Percentiles rank a stretch among this genome's conserved stretches.
phyloP scores from a whole-genome alignment of 2,329 filamentous ascomycete species.

The Ceratocystis destructans region DNA sequence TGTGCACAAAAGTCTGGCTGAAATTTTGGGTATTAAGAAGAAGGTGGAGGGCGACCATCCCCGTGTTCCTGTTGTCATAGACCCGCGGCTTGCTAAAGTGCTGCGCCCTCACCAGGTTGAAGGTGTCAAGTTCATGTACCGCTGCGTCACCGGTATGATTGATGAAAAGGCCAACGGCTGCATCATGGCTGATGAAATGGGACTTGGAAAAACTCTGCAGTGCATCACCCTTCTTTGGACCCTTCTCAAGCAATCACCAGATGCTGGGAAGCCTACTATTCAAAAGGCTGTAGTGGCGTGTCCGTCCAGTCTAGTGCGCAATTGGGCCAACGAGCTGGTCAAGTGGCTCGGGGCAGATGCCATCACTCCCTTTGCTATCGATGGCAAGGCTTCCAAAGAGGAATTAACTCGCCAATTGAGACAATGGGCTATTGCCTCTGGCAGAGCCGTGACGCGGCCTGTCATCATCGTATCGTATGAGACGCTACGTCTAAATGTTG shows the following conservation, averaged over 20 bases:
- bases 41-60: conserved; percentile 66
- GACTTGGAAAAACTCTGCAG: conserved; percentile 89
- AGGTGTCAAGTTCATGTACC: conserved; percentile 94
- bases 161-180: conserved; percentile 89
- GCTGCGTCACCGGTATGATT: conserved; percentile 86
- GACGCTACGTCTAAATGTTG: conserved; percentile 78
- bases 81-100: conserved; percentile 77
- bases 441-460: conserved; percentile 77
- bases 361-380: conserved; percentile 84
- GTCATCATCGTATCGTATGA: conserved; percentile 98
- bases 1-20: conserved; percentile 86
- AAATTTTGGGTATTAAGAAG: conserved; percentile 91
- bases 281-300: conserved; percentile 96
- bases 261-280: conserved; percentile 85
- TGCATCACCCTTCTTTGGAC: conserved; percentile 98
- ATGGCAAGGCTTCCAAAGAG: conserved; percentile 90
- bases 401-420: conserved; percentile 80
- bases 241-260: conserved; percentile 82
- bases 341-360: conserved; percentile 95
- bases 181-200: conserved; percentile 99
- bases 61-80: conserved; percentile 92
- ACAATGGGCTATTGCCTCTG: conserved; percentile 86
- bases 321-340: conserved; percentile 92
- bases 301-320: conserved; percentile 87
- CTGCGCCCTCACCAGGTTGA: conserved; percentile 94